These are phyloP conservation scores for Sanghuangporus weigelae DNA, from an alignment of 1,284 basidiomycete genomes.

Conservation along the genomic window DNA sequence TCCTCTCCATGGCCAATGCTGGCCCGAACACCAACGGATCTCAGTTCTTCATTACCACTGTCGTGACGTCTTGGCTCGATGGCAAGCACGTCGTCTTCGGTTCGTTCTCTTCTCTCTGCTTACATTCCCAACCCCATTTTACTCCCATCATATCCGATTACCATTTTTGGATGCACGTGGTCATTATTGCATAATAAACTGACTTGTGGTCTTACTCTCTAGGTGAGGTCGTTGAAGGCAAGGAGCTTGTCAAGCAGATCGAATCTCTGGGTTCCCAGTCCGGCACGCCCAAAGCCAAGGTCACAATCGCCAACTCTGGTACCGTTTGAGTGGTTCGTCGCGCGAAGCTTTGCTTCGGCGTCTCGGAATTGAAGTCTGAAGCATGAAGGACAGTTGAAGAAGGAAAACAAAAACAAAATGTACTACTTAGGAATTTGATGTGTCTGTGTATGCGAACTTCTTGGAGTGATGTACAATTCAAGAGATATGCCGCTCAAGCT, in stretches of 20 bases:
- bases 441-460: background rate
- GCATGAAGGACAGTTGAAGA: background rate
- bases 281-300: constrained; percentile 47
- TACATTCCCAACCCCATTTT: background rate
- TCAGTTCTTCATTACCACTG: constrained; percentile 87
- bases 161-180: background rate
- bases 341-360: background rate
- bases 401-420: constrained; percentile 1
- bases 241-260: constrained; percentile 73
- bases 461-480: background rate
- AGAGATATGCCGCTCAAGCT: background rate
- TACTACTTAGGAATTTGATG: constrained; percentile 2
- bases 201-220: background rate
- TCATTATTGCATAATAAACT: background rate
- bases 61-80: constrained; percentile 74
- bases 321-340: constrained; percentile 15
- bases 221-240: constrained; percentile 68
- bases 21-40: constrained; percentile 71
- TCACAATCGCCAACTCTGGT: constrained; percentile 66
- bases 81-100: constrained; percentile 82
- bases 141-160: background rate
- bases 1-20: constrained; percentile 90
- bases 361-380: background rate
- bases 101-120: constrained; percentile 2
- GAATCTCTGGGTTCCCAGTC: constrained; percentile 58